Conservation (phyloP, 257 asterid species). For the Solanum etuberosum region DNA sequence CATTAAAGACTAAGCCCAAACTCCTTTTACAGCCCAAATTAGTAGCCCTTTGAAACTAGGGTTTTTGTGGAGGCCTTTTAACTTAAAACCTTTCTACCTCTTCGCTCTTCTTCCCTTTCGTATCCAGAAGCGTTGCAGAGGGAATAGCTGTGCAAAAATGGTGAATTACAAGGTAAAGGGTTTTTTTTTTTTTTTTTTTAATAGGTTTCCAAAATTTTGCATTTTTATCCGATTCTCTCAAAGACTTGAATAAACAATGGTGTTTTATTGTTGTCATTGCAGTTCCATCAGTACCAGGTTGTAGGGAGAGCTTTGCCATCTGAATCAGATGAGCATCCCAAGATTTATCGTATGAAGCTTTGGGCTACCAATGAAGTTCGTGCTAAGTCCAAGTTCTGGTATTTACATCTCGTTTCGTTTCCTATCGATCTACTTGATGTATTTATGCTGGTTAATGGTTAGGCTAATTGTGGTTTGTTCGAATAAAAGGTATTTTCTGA, state of each 20-base stretch:
- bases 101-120: background rate
- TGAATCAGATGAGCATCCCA: conserved; percentile 70
- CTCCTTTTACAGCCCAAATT: background rate
- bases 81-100: background rate
- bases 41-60: background rate
- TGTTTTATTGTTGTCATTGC: background rate
- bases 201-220: background rate
- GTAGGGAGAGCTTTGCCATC: conserved; percentile 82
- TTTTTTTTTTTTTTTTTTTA: too few species aligned
- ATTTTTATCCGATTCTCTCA: background rate
- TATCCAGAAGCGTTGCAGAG: background rate
- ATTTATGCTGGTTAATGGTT: background rate
- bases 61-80: background rate
- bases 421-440: background rate
- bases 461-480: background rate
- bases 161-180: conserved; percentile 29
- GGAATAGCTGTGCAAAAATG: conserved; percentile 19
- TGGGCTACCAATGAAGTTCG: conserved; percentile 23
- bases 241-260: background rate
- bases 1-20: background rate
- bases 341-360: conserved; percentile 89
- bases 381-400: conserved; percentile 80
- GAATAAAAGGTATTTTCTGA: conserved; percentile 53
- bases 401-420: background rate
- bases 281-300: conserved; percentile 90